Base-by-base conservation (phyloP, 306 rosid species). In the Prunus mira region DNA sequence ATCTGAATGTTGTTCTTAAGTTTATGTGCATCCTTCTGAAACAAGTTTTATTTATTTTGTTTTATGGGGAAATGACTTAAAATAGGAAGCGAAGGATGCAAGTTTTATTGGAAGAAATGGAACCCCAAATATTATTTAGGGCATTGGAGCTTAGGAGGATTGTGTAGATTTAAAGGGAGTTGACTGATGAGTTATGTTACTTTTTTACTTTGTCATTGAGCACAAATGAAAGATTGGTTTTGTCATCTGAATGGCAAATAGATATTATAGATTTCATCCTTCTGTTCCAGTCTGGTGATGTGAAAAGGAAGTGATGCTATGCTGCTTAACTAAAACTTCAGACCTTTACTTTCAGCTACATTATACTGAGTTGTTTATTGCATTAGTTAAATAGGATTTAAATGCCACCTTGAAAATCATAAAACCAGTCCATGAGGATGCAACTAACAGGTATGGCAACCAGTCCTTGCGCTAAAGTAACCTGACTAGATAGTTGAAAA, bases 261-360 rank as follows among this genome's bases (percentile, higher is more conserved):
- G 17, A 3, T 24, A 22, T 69, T 49, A 18, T 61, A 14, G 46
- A 18, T 32, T 34, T 14, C 20, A 41, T 69, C 38, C 14, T 22
- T 57, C 5, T 57, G 45, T 72, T 55, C 9, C 27, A 57, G 66
- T 46, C 68, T 67, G 50, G 67, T 76, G 74, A 13, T 25, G 24
- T 30, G 61, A 56, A 6, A 45, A 45, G 9, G 24, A 27, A 68
- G 49, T 30, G 51, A 12, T 1, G 43, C 38, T 11, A 27, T 45
- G 17, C 20, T 22, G 18, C 24, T 41, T 22, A 52, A 56, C 17
- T 19, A 56, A 56, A 56, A n/a, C 61, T 10, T 6, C 27, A 24
- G 45, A 45, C 7, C 25, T 58, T 60, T 24, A 60, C 24, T 6
- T 60, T 24, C 25, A 56, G 18, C 8, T 25, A 56, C n/a, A 19